A percentile compares a stretch with the other conserved stretches of the same genome.
phyloP scores from a whole-genome alignment of 805 yeast genomes.

The Blastobotrys terrestris region DNA sequence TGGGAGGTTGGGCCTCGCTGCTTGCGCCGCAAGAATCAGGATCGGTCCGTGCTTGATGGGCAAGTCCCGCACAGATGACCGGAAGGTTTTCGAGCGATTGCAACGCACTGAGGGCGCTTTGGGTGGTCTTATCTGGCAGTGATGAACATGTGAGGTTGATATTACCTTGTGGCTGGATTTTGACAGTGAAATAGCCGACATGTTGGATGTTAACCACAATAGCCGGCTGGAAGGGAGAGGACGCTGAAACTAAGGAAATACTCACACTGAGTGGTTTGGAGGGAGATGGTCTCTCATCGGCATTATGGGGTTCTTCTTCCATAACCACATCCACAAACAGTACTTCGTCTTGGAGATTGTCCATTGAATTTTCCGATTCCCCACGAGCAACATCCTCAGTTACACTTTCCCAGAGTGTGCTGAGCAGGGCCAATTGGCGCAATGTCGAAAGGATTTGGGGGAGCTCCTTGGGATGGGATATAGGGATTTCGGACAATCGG shows the following conservation, averaged over 20 bases:
- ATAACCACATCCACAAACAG: slow-evolving; percentile 19
- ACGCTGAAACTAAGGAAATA: neutral
- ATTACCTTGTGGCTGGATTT: neutral
- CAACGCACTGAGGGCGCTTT: neutral
- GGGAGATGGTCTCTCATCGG: neutral
- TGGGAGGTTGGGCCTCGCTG: neutral
- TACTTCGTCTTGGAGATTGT: slow-evolving; percentile 6
- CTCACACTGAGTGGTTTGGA: neutral
- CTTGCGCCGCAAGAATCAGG: neutral
- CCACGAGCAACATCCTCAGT: slow-evolving; percentile 1
- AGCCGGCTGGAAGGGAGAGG: neutral
- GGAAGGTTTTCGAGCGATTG: neutral
- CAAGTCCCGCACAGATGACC: neutral
- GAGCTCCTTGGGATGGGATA: slow-evolving; percentile 25
- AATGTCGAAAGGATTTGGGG: slow-evolving; percentile 21
- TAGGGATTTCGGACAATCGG: slow-evolving; percentile 23
- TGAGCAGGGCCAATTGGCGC: slow-evolving; percentile 9
- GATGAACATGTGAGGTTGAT: neutral
- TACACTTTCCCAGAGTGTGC: slow-evolving; percentile 9
- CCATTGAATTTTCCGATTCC: slow-evolving; percentile 4
- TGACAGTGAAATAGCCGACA: neutral
- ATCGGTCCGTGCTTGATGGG: neutral
- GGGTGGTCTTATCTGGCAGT: neutral
- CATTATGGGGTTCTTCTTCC: slow-evolving; percentile 9
- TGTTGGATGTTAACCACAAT: neutral